A percentile compares a stretch with the other conserved stretches of the same genome.
Conservation (phyloP, 139 green algal species). For the Tetradesmus lagerheimii region DNA sequence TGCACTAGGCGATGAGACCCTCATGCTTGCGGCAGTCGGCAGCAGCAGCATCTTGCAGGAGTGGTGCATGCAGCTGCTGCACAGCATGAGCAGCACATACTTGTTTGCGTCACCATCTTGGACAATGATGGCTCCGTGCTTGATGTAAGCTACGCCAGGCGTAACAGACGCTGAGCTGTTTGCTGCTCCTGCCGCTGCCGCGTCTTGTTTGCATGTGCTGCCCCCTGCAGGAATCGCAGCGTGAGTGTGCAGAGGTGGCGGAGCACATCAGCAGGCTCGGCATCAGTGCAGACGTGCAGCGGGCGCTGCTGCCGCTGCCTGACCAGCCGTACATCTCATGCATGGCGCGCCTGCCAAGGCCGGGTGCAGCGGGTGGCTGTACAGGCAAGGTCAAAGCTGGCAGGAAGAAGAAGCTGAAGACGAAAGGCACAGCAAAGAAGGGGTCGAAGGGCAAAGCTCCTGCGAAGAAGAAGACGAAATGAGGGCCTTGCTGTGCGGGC, state of each 20-base stretch:
- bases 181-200: not conserved
- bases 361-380: no score
- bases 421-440: not conserved
- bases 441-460: not conserved
- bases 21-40: no score
- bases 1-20: no score
- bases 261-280: not conserved
- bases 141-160: no score
- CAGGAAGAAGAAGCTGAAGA: not conserved
- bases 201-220: not conserved
- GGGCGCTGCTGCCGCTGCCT: slow-evolving; percentile 22
- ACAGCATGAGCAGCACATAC: no score
- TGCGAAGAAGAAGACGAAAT: not conserved
- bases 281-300: not conserved
- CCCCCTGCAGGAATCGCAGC: slow-evolving; percentile 6
- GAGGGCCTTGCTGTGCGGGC: not conserved
- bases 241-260: not conserved
- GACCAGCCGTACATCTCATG: slow-evolving; percentile 23
- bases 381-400: not conserved
- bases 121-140: no score
- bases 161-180: not conserved
- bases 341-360: not conserved
- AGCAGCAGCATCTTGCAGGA: not conserved
- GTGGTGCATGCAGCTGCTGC: not conserved
- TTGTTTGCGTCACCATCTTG: no score